Evolutionary conservation across 257 asterid genomes (phyloP), one percentile per base, ranked within the genome.

Genomic region (Voacanga thouarsii): DNA sequence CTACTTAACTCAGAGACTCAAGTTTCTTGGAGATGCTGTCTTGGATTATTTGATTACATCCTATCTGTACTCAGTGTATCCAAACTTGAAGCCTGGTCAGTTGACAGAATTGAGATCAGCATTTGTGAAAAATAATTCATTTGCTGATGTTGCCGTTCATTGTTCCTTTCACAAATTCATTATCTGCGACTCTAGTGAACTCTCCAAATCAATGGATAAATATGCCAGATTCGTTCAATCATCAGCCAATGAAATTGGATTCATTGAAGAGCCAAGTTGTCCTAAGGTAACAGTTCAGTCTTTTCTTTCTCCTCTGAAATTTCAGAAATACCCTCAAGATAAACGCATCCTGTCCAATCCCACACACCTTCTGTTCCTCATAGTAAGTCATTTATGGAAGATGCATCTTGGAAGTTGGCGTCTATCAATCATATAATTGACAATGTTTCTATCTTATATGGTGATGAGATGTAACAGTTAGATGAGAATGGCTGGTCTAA

Each of bases 1-100:
- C 78, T 83, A 41, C 80, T 81, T 87, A 63, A 79, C 82, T 82
- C 97, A 93, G 98, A 90, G 99, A 77, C 90, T 96, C 72, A 98
- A 96, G 86, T 93, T 88, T 86, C 97, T 96, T 21, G 99, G 99
- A 83, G 99, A 96, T 89, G 98, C 99, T 69, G 95, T 90, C 82
- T 84, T 96, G 93, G 99, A 96, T 87, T 96, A 96, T 88, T 80
- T 96, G 90, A 89, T 96, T 85, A 93, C 98, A 77, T 90, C 97
- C 77, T 96, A 93, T 89, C 85, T 93, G 61, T 96, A 85, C 79
- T 88, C 97, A n/a, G 92, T 80, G 77, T 93, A 93, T 79, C 98
- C 99, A 57, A 83, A 85, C 47, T 79, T 96, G 87, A 93, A 85
- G 83, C 99, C 97, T 86, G 99, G 99, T 81, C 98, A 90, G 73